These are phyloP conservation scores for Apostasia shenzhenica DNA, from an alignment of 106 monocot genomes.

Conservation along the genomic window DNA sequence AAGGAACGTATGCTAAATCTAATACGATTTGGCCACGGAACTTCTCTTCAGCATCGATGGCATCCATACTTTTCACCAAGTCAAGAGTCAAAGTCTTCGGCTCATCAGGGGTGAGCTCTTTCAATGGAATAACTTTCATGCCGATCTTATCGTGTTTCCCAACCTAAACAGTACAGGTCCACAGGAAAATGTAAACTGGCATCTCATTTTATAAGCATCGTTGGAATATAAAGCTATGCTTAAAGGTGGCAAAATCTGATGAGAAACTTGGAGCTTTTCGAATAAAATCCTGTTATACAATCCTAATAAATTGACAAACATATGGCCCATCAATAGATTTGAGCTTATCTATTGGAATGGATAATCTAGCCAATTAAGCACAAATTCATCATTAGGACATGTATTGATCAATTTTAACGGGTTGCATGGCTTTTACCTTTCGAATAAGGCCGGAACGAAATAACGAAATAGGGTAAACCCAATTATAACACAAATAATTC, in stretches of 20 bases:
- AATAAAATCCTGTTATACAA: no score
- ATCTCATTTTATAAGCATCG: no score
- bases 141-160: constrained; percentile 63
- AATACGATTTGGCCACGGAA: constrained; percentile 26
- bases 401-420: no score
- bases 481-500: no score
- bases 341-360: no score
- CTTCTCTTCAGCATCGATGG: constrained; percentile 36
- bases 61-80: constrained; percentile 49
- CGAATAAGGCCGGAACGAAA: no score
- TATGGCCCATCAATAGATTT: no score
- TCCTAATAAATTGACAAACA: no score
- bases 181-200: not conserved
- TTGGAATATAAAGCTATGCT: not conserved
- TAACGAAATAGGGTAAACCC: no score
- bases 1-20: constrained; percentile 38
- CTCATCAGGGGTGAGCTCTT: constrained; percentile 45
- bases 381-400: no score
- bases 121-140: constrained; percentile 46
- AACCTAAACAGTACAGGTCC: constrained; percentile 19
- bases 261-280: not conserved
- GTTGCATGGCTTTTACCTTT: no score
- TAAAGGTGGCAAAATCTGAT: not conserved
- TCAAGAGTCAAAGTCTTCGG: constrained; percentile 35
- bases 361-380: no score